These are phyloP conservation scores for Coniochaeta sp. DNA, from an alignment of 2,329 filamentous ascomycete genomes.

Conservation along the genomic window DNA sequence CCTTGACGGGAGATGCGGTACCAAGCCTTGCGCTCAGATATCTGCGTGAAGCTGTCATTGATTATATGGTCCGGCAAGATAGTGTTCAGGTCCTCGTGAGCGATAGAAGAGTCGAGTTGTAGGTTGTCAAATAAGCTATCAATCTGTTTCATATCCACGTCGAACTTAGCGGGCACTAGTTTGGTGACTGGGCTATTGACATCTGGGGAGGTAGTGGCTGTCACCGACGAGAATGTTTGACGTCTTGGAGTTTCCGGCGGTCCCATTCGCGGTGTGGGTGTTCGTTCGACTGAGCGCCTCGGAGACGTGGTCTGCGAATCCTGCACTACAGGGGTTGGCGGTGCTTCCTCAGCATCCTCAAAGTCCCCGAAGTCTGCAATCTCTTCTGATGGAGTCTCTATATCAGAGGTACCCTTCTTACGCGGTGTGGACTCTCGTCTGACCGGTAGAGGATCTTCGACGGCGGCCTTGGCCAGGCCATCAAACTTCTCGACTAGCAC, in stretches of 20 bases:
- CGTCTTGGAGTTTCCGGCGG: neutral
- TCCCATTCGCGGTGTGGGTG: conserved; percentile 12
- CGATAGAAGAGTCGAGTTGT: conserved; percentile 30
- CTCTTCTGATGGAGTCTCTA: conserved; percentile 8
- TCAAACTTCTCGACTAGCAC: conserved; percentile 44
- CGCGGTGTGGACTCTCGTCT: conserved; percentile 6
- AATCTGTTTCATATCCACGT: neutral
- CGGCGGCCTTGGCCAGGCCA: conserved; percentile 25
- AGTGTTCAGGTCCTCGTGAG: conserved; percentile 13
- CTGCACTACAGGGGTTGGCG: neutral
- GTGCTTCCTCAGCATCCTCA: conserved; percentile 16
- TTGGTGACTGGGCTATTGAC: neutral
- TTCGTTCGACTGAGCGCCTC: conserved; percentile 3
- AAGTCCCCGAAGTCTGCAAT: conserved; percentile 21
- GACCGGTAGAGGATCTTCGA: conserved; percentile 16
- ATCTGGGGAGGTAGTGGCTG: neutral
- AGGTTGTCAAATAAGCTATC: conserved; percentile 20
- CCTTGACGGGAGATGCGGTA: conserved; percentile 56
- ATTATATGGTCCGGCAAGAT: conserved; percentile 38
- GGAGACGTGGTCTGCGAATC: neutral
- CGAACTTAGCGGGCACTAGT: neutral
- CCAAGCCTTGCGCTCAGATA: conserved; percentile 56
- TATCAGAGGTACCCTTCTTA: neutral
- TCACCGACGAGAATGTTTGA: neutral
- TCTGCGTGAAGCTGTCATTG: conserved; percentile 43